Evolutionary conservation across 2,329 filamentous ascomycete species (phyloP).

Genomic region (Pseudogymnoascus sp.): DNA sequence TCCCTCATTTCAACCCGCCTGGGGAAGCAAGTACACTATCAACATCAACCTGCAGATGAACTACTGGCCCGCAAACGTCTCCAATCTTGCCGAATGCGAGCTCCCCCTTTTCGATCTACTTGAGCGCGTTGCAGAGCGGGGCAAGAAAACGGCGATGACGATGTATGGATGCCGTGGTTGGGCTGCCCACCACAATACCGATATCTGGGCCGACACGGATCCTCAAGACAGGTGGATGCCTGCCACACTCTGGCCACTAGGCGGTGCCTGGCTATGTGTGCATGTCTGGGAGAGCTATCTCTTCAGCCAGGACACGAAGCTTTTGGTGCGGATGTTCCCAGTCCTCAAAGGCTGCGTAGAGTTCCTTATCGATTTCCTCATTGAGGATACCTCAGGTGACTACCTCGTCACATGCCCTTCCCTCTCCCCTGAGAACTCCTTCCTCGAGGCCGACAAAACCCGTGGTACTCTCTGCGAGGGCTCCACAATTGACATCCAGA

Average conservation of each 20-base stretch:
- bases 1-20: slow-evolving; percentile 34
- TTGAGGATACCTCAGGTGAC: slow-evolving; percentile 23
- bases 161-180: slow-evolving; percentile 29
- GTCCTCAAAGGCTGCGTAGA: slow-evolving; percentile 27
- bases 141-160: slow-evolving; percentile 25
- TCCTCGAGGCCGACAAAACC: slow-evolving; percentile 17
- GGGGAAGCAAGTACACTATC: slow-evolving; percentile 44
- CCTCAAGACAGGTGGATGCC: slow-evolving; percentile 29
- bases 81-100: slow-evolving; percentile 31
- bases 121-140: slow-evolving; percentile 29
- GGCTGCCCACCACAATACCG: slow-evolving; percentile 28
- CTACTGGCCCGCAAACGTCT: slow-evolving; percentile 37
- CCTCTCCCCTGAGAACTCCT: slow-evolving; percentile 34
- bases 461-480: slow-evolving; percentile 35
- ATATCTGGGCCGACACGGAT: slow-evolving; percentile 29
- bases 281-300: slow-evolving; percentile 35
- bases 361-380: slow-evolving; percentile 31
- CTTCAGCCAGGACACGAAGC: slow-evolving; percentile 28
- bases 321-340: slow-evolving; percentile 26
- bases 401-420: slow-evolving; percentile 32
- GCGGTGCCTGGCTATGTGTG: slow-evolving; percentile 34
- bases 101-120: slow-evolving; percentile 35
- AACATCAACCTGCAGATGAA: slow-evolving; percentile 49
- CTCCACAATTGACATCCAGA: slow-evolving; percentile 41
- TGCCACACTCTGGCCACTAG: slow-evolving; percentile 33